Percentiles rank a stretch among this genome's conserved stretches.
These are phyloP conservation scores for Metroxylon sagu DNA, from an alignment of 176 grass and related monocot species.

Conservation along the genomic window DNA sequence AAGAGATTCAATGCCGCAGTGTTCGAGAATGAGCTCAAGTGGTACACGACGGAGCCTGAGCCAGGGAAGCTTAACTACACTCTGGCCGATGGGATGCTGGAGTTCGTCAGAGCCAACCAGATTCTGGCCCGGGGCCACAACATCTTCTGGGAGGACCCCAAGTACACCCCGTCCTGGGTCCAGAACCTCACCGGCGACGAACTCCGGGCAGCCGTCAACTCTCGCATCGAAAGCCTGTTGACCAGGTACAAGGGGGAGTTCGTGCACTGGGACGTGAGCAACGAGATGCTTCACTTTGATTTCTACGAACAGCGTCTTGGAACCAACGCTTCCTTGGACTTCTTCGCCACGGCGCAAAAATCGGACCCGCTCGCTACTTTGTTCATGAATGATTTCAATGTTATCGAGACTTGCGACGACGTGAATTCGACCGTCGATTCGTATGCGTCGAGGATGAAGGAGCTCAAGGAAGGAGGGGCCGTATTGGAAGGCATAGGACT, in stretches of 20 bases:
- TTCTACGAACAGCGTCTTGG: constrained; percentile 94
- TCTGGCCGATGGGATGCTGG: constrained; percentile 45
- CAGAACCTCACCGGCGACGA: background rate
- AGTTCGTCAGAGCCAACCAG: constrained; percentile 44
- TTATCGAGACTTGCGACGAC: constrained; percentile 91
- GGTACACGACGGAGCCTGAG: constrained; percentile 78
- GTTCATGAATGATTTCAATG: constrained; percentile 99
- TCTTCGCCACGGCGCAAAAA: constrained; percentile 85
- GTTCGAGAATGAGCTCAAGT: constrained; percentile 95
- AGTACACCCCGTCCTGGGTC: background rate
- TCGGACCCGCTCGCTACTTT: constrained; percentile 84
- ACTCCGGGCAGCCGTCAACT: background rate
- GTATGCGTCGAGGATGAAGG: constrained; percentile 55
- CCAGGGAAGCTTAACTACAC: constrained; percentile 57
- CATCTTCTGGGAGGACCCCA: constrained; percentile 92
- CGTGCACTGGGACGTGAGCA: constrained; percentile 96
- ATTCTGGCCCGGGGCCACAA: constrained; percentile 72
- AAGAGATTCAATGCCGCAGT: constrained; percentile 75
- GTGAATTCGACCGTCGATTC: constrained; percentile 65
- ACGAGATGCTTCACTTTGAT: constrained; percentile 96
- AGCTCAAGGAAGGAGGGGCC: constrained; percentile 52
- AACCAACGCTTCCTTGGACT: constrained; percentile 59
- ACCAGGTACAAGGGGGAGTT: constrained; percentile 87
- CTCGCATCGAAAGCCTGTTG: background rate
- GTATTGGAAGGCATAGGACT: constrained; percentile 72